Evolutionary conservation across 805 yeast species (phyloP), one percentile per base, ranked within the genome.

Genomic region (Ogataea methylovora): DNA sequence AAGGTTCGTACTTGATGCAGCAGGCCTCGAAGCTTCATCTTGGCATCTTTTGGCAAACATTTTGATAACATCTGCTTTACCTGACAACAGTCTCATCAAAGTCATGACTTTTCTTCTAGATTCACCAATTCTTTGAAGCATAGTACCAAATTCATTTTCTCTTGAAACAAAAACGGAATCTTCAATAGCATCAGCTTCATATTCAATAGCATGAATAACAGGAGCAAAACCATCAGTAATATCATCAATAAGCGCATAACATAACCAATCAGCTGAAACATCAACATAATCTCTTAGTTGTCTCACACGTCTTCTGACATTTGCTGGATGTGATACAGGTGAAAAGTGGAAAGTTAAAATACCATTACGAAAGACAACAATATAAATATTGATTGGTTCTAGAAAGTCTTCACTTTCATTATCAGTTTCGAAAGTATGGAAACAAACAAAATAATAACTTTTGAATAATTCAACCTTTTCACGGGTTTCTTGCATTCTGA

Each of bases 1-100:
- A n/a, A 37, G 28, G 25, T 43, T 41, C 8, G 46, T 39, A 27
- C 38, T 33, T 1, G 52, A 45, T 28, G 17, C 41, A 37, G 16
- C 27, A 14, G 13, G 17, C 28, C 39, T 35, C 19, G 48, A 40
- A 4, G 64, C 71, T 40, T 73, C 78, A 60, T 87, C 97, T 49
- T 82, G 88, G 58, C 96, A 87, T 49, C 97, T 71, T 56, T 90
- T 90, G 25, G 95, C 92, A 65, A 90, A 86, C 94, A 87, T 88
- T 48, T 84, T 83, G 50, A 90, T 84, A 35, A 90, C 97, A 56
- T 90, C 97, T 1, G 97, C 97, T 55, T 90, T 90, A 43, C 95
- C 95, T 27, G 90, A 78, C 33, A 90, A 67, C 42, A 90, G 64
- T 49, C 97, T 72, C 84, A 88, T 79, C 51, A 90, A 60, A 1